These are phyloP conservation scores for Raphanus sativus DNA, from an alignment of 345 rosid genomes.

Conservation along the genomic window DNA sequence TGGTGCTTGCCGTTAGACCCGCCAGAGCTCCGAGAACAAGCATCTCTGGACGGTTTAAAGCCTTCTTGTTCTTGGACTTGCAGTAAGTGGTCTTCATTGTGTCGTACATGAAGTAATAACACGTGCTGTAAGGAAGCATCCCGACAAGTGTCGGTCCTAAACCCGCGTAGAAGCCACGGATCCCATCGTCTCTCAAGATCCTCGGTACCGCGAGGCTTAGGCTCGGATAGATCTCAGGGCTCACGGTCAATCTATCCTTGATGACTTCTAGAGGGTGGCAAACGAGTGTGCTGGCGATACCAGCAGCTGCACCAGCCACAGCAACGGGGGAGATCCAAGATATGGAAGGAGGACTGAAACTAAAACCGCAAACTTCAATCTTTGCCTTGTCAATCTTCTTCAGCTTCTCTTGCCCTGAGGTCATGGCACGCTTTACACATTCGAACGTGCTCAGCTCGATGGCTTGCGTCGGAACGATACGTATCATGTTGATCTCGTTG, in stretches of 20 bases:
- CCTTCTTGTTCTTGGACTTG: slow-evolving; percentile 67
- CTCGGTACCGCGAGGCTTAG: slow-evolving; percentile 70
- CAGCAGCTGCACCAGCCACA: slow-evolving; percentile 97
- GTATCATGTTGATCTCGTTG: slow-evolving; percentile 85
- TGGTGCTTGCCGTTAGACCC: slow-evolving; percentile 94
- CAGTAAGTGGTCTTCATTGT: slow-evolving; percentile 74
- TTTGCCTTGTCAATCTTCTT: slow-evolving; percentile 49
- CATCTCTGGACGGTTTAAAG: slow-evolving; percentile 91
- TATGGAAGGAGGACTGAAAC: slow-evolving; percentile 59
- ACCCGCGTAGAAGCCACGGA: slow-evolving; percentile 84
- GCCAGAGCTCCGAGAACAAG: slow-evolving; percentile 86
- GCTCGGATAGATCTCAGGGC: slow-evolving; percentile 82
- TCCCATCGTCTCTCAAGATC: slow-evolving; percentile 78
- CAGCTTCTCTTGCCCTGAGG: slow-evolving; percentile 70
- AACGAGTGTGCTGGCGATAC: slow-evolving; percentile 79
- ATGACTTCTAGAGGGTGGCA: slow-evolving; percentile 99
- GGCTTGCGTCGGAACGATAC: slow-evolving; percentile 95
- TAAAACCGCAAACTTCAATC: slow-evolving; percentile 61
- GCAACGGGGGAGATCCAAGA: slow-evolving; percentile 93
- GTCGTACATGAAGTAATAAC: slow-evolving; percentile 94
- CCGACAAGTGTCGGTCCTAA: slow-evolving; percentile 80
- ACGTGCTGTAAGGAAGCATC: slow-evolving; percentile 98
- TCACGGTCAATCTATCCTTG: slow-evolving; percentile 96
- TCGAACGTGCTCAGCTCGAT: slow-evolving; percentile 95
- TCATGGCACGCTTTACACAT: slow-evolving; percentile 79